Evolutionary conservation across 139 green algal species (phyloP), one percentile per base, ranked within the genome.

Genomic region (Chara braunii): DNA sequence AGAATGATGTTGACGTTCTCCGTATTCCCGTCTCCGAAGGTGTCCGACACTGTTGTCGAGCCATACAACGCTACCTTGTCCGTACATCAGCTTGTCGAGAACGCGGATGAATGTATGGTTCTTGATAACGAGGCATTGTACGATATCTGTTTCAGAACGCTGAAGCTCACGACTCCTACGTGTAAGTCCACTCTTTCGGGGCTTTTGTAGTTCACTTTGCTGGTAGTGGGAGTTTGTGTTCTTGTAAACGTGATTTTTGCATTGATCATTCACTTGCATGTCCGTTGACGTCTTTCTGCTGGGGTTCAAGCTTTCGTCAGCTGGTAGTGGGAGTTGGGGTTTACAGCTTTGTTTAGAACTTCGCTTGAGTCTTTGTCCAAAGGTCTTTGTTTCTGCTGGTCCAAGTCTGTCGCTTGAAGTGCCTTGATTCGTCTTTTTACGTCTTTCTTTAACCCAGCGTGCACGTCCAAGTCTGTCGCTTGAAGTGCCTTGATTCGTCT

Each of bases 21-120:
- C 1, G 90, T 97, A 23, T 87, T 97, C 64, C 92, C 92, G 28
- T 96, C 89, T 40, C 92, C 92, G 75, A 96, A 97, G 86, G 81
- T 98, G 81, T 96, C 89, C 14, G 91, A 98, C 84, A 95, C 90
- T 5, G 92, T 98, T 34, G 91, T 97, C 43, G 91, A 97, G 86
- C 91, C 91, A 56, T 97, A 97, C 87, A 97, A 97, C 71, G 91
- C 91, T 72, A 97, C 91, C 48, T 84, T 97, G 52, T 97, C 91
- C 11, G 89, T 97, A 2, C 91, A 97, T 80, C 91, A 95, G 81
- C 80, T 97, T 79, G 91, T 97, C 51, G 91, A 97, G 85, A 97
- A 97, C 69, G 91, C 91, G 28, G 91, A 97, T 63, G 91, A 97
- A 86, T 96, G 90, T 83, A 94, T 97, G 85, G 86, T 97, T 35